Evolutionary conservation across 1,284 basidiomycete genomes (phyloP), one percentile per base, ranked within the genome.

Genomic region (Thelephora terrestris): DNA sequence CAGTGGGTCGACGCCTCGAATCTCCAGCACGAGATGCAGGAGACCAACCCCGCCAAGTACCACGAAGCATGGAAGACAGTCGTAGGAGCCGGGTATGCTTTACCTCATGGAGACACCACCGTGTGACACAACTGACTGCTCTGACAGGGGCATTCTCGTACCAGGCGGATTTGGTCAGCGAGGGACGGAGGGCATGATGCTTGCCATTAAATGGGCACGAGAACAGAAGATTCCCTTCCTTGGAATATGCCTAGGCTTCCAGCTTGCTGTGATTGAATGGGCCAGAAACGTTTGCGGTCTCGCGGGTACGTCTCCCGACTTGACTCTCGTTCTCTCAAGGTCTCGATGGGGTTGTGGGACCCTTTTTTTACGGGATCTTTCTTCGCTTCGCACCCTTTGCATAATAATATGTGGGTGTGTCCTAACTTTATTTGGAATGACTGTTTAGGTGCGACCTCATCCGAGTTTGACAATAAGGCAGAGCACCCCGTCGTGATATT

Each of bases 1-100:
- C 39, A 94, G 90, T 98, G 95, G 94, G 92, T 98, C 35, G 93
- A 98, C 62, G 92, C 95, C n/a, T 89, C 90, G 2, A 81, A 97
- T 62, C 76, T 99, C 4, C 93, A 99, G 64, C 73, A 85, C 1
- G 77, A 81, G 48, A 84, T 79, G 18, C 87, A 95, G 64, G 76
- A 78, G 29, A 72, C 76, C 18, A 79, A 85, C 62, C 93, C 96
- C 9, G 89, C 85, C 20, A 83, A 81, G 59, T 99, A 96, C 67
- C 94, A 99, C 62, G 93, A 96, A 58, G 94, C 95, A 0, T 98
- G 95, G 93, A 76, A 89, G 53, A 81, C 84, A 2, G 76, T 99
- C 42, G 97, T 97, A 55, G 86, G 88, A 43, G 91, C 96, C 23
- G 76, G 78, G 91, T 91, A 58, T 53, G 79, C 69, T 14, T 23